phyloP scores from a whole-genome alignment of 257 asterid genomes.

The Ballota nigra region DNA sequence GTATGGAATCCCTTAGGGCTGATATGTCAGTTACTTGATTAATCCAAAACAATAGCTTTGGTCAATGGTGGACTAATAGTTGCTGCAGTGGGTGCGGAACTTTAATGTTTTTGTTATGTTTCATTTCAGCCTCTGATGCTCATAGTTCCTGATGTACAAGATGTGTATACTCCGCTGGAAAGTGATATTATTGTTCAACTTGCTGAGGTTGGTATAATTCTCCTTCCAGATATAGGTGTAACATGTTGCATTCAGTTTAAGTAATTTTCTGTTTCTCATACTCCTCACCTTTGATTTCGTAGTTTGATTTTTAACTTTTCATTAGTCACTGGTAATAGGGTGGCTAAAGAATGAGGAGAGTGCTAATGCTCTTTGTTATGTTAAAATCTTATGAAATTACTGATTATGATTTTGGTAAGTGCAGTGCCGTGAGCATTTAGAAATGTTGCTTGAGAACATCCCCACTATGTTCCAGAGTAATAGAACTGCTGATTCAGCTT shows the following conservation, averaged over 20 bases:
- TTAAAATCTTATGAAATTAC: constrained; percentile 1
- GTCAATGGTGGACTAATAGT: neutral
- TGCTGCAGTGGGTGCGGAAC: constrained; percentile 18
- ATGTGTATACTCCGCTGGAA: constrained; percentile 92
- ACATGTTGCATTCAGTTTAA: constrained; percentile 11
- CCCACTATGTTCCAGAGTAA: constrained; percentile 86
- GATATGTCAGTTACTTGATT: constrained; percentile 3
- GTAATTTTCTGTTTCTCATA: neutral
- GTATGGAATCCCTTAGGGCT: constrained; percentile 9
- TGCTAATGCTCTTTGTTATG: constrained; percentile 7
- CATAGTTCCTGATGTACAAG: constrained; percentile 95
- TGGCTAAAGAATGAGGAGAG: constrained; percentile 6
- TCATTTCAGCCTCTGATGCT: constrained; percentile 94
- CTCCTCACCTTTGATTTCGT: constrained; percentile 8
- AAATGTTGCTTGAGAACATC: constrained; percentile 77
- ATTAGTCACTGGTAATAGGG: neutral
- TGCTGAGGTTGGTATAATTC: constrained; percentile 66
- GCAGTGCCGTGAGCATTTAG: constrained; percentile 90
- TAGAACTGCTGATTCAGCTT: constrained; percentile 83
- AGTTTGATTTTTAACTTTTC: neutral
- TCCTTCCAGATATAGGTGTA: constrained; percentile 21
- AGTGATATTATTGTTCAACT: constrained; percentile 90
- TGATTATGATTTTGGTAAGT: constrained; percentile 21
- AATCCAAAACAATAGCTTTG: constrained; percentile 4
- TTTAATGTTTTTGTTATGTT: constrained; percentile 26